phyloP scores from a whole-genome alignment of 306 rosid genomes.

The Lablab purpureus region DNA sequence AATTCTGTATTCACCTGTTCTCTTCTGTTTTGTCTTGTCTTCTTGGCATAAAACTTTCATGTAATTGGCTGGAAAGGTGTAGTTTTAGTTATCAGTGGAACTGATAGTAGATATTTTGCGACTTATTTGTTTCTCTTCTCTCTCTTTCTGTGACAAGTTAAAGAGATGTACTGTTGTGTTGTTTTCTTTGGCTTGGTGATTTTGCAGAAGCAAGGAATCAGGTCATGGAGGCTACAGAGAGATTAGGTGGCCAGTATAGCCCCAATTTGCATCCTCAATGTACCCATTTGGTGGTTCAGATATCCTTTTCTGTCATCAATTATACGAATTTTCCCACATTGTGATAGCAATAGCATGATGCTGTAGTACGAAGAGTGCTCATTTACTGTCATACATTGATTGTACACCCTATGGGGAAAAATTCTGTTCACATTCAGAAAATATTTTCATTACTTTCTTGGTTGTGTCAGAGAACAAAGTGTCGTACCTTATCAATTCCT shows the following conservation, averaged over 20 bases:
- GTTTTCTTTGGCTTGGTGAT: slow-evolving; percentile 44
- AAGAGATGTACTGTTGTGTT: slow-evolving; percentile 12
- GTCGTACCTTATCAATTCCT: background rate
- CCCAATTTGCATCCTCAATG: slow-evolving; percentile 92
- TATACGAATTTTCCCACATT: slow-evolving; percentile 17
- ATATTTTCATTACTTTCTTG: slow-evolving; percentile 4
- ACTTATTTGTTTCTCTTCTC: slow-evolving; percentile 3
- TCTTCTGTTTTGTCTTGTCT: slow-evolving; percentile 21
- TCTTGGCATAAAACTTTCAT: slow-evolving; percentile 22
- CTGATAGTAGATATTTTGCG: slow-evolving; percentile 6
- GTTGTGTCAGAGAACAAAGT: slow-evolving; percentile 24
- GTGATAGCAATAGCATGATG: slow-evolving; percentile 29
- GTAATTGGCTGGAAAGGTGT: slow-evolving; percentile 21
- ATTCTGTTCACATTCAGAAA: slow-evolving; percentile 3
- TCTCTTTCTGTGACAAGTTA: slow-evolving; percentile 9
- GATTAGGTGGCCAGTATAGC: slow-evolving; percentile 94
- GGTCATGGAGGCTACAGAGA: slow-evolving; percentile 92
- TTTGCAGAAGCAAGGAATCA: slow-evolving; percentile 98
- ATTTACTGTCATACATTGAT: background rate
- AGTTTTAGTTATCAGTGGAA: background rate
- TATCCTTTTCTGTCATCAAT: slow-evolving; percentile 70
- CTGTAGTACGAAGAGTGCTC: slow-evolving; percentile 29
- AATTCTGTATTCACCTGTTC: slow-evolving; percentile 10
- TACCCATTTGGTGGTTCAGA: slow-evolving; percentile 99
- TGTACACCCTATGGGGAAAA: background rate